Evolutionary conservation across 257 asterid genomes (phyloP).

Genomic region (Solanum peruvianum): DNA sequence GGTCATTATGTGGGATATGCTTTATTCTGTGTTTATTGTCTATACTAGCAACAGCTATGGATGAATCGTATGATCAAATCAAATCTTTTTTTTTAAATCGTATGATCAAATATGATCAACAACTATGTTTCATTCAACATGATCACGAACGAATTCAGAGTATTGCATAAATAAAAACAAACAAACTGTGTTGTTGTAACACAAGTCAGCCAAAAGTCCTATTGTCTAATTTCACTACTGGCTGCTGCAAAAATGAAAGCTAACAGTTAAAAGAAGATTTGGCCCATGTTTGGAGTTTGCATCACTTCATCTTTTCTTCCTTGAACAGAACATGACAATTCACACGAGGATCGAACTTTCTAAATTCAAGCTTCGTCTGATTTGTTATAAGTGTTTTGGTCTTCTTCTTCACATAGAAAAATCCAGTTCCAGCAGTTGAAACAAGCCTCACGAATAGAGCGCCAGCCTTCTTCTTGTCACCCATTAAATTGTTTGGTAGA

Average conservation of each 20-base stretch:
- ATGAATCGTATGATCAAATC: not conserved
- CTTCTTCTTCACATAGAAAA: conserved; percentile 6
- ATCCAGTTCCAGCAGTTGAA: not conserved
- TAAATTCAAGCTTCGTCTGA: not conserved
- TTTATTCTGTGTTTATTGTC: not conserved
- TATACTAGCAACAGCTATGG: not conserved
- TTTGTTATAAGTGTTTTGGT: not conserved
- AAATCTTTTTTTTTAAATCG: too few species aligned
- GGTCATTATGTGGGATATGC: not conserved
- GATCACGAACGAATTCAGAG: not conserved
- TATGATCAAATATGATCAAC: not conserved
- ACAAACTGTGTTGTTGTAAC: not conserved
- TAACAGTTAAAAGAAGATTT: not conserved
- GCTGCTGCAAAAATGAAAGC: not conserved
- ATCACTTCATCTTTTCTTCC: not conserved
- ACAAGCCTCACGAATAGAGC: not conserved
- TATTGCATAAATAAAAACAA: not conserved
- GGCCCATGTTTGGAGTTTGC: not conserved
- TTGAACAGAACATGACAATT: not conserved
- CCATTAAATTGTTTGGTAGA: not conserved
- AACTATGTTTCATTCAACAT: not conserved
- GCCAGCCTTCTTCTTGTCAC: conserved; percentile 1
- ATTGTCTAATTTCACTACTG: not conserved
- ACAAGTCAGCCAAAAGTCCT: not conserved
- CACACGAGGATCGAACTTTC: not conserved